Conservation (phyloP, 192 early-diverging fungal species). For the Phlyctochytrium planicorne region DNA sequence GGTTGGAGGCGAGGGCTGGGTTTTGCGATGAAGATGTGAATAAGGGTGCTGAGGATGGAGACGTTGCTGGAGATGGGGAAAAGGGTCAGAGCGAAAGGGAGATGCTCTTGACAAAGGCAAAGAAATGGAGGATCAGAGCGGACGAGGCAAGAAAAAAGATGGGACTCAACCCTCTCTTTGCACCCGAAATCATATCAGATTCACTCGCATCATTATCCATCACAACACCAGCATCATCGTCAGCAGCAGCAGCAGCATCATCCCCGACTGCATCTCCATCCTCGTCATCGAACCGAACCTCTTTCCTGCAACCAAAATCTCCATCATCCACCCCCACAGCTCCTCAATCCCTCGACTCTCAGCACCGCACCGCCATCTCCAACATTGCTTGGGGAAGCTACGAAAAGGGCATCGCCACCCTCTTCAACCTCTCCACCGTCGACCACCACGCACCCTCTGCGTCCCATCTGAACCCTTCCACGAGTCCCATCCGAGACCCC, state of each 20-base stretch:
- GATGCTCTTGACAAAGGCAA: background rate
- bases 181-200: background rate
- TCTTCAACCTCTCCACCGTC: background rate
- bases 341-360: background rate
- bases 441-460: background rate
- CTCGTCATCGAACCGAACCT: too few relatives aligned
- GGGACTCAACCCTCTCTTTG: background rate
- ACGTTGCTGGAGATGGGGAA: background rate
- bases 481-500: background rate
- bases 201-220: background rate
- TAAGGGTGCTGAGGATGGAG: too few relatives aligned
- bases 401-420: background rate
- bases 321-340: too few relatives aligned
- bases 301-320: too few relatives aligned
- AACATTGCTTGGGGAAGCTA: background rate
- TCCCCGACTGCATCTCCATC: background rate
- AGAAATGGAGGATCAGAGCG: background rate
- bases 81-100: background rate
- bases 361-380: constrained; percentile 1
- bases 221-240: background rate
- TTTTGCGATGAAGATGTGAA: too few relatives aligned
- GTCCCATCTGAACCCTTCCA: background rate
- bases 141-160: background rate
- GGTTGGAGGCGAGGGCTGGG: background rate
- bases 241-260: background rate